These are phyloP conservation scores for Vigna trinervia DNA, from an alignment of 306 rosid genomes.

Conservation along the genomic window DNA sequence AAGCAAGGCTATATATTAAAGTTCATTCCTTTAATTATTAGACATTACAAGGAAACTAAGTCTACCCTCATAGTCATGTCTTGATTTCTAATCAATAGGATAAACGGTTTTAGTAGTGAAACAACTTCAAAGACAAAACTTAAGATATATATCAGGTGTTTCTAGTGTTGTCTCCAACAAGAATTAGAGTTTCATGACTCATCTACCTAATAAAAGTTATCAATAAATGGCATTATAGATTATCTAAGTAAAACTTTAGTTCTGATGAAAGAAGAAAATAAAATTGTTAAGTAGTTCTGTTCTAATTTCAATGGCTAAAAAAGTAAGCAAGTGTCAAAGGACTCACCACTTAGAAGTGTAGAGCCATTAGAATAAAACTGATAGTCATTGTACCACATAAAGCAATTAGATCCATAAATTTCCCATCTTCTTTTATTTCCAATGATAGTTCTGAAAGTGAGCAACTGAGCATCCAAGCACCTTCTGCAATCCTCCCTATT, in stretches of 20 bases:
- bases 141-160: neutral
- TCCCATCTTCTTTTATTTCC: constrained; percentile 70
- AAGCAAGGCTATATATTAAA: constrained; percentile 27
- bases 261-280: neutral
- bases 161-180: neutral
- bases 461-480: constrained; percentile 57
- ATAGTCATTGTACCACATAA: constrained; percentile 70
- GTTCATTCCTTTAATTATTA: neutral
- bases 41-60: neutral
- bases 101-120: neutral
- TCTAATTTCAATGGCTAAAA: neutral
- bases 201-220: neutral
- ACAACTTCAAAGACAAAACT: neutral
- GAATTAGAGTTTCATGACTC: neutral
- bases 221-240: neutral
- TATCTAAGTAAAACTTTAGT: neutral
- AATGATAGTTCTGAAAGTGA: constrained; percentile 45
- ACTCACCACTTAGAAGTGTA: constrained; percentile 58
- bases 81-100: neutral
- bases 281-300: neutral
- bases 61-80: neutral
- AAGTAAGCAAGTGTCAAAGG: neutral
- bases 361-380: constrained; percentile 59
- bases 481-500: constrained; percentile 46
- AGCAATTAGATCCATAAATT: constrained; percentile 58